Conservation (phyloP, 2,329 filamentous ascomycete genomes). For the Trichoderma pleuroti region DNA sequence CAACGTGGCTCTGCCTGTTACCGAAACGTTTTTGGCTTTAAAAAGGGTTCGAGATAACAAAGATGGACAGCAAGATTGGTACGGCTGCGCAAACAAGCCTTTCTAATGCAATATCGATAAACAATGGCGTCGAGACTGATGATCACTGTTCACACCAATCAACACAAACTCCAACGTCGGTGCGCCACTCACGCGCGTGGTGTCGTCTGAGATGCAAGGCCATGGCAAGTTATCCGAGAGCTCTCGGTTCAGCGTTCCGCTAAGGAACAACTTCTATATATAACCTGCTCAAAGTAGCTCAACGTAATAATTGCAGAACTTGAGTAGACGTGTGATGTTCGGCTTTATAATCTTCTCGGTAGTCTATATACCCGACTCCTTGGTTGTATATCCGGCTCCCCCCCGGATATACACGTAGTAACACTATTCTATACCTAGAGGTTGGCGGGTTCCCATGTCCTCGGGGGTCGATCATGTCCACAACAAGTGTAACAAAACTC, state of each 20-base stretch:
- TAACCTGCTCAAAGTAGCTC: neutral
- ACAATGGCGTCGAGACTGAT: neutral
- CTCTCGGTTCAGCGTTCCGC: neutral
- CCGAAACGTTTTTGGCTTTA: neutral
- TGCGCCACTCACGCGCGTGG: neutral
- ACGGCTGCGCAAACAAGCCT: neutral
- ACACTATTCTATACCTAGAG: neutral
- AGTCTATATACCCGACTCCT: neutral
- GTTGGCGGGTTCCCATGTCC: no score
- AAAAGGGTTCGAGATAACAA: neutral
- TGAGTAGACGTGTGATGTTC: neutral
- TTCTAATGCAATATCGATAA: neutral
- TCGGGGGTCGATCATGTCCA: neutral
- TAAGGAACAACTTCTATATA: neutral
- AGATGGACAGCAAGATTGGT: neutral
- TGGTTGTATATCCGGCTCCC: neutral
- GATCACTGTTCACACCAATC: neutral
- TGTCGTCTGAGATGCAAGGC: neutral
- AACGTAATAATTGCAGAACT: neutral
- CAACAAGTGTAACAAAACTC: neutral
- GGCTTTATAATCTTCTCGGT: neutral
- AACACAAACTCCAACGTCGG: neutral
- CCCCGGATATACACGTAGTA: neutral
- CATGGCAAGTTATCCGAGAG: neutral
- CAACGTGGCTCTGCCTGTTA: neutral